Evolutionary conservation across 1,284 basidiomycete species (phyloP).

Genomic region (Ganoderma lingzhi): DNA sequence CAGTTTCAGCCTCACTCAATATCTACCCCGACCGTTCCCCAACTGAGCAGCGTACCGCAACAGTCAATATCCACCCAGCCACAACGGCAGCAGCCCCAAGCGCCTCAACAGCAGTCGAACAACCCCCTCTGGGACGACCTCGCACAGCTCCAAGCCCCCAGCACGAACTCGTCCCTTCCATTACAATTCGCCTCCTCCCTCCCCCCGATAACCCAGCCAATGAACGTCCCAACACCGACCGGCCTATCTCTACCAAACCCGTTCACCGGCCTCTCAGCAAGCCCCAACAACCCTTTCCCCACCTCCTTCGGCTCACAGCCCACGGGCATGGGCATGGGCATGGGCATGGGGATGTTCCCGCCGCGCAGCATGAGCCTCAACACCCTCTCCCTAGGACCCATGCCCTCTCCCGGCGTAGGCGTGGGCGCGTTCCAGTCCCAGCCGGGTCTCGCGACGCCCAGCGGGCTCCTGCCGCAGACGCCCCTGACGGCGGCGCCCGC

Average conservation of each 20-base stretch:
- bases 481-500: neutral
- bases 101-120: neutral
- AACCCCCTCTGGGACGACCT: constrained; percentile 61
- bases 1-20: constrained; percentile 35
- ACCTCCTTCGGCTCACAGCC: constrained; percentile 34
- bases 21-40: constrained; percentile 34
- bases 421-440: constrained; percentile 18
- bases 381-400: constrained; percentile 24
- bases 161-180: constrained; percentile 58
- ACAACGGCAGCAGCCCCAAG: constrained; percentile 28
- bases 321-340: constrained; percentile 17
- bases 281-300: constrained; percentile 38
- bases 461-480: constrained; percentile 10
- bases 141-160: constrained; percentile 54
- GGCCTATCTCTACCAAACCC: constrained; percentile 36
- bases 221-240: constrained; percentile 28
- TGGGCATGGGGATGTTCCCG: constrained; percentile 4
- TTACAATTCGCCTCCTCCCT: constrained; percentile 56
- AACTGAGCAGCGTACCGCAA: constrained; percentile 37
- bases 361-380: constrained; percentile 40
- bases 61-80: constrained; percentile 28
- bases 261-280: constrained; percentile 37
- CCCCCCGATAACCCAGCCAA: constrained; percentile 30
- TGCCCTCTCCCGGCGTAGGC: constrained; percentile 27
- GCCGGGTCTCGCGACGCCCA: neutral